phyloP scores from a whole-genome alignment of 306 rosid species.

The Lathyrus tuberosus region DNA sequence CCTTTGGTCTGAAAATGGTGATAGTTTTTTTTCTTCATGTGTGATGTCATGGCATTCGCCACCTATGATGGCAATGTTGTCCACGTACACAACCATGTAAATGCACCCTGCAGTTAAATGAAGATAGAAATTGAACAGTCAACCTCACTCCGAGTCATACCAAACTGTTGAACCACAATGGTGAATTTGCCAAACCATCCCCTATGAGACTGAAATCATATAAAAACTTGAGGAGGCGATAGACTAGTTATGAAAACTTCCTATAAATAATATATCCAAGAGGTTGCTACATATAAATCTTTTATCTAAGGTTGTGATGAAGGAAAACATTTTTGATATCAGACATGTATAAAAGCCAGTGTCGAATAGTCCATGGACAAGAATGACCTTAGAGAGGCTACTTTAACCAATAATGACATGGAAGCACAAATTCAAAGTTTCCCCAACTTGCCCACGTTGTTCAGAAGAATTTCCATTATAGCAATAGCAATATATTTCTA shows the following conservation, averaged over 20 bases:
- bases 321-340: background rate
- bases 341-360: background rate
- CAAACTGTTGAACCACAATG: background rate
- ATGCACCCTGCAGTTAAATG: background rate
- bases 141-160: background rate
- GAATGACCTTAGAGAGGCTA: background rate
- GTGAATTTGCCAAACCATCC: background rate
- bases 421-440: background rate
- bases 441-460: background rate
- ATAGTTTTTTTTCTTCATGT: background rate
- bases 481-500: background rate
- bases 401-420: background rate
- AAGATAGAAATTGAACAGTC: background rate
- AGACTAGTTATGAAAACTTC: background rate
- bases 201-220: background rate
- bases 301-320: background rate
- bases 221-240: background rate
- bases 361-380: background rate
- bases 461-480: background rate
- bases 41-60: background rate
- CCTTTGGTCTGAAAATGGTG: no score
- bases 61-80: background rate
- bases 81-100: background rate
- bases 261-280: background rate
- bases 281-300: background rate